Evolutionary conservation across 1,139 yeast species (phyloP).

Genomic region (Geotrichum australiense): DNA sequence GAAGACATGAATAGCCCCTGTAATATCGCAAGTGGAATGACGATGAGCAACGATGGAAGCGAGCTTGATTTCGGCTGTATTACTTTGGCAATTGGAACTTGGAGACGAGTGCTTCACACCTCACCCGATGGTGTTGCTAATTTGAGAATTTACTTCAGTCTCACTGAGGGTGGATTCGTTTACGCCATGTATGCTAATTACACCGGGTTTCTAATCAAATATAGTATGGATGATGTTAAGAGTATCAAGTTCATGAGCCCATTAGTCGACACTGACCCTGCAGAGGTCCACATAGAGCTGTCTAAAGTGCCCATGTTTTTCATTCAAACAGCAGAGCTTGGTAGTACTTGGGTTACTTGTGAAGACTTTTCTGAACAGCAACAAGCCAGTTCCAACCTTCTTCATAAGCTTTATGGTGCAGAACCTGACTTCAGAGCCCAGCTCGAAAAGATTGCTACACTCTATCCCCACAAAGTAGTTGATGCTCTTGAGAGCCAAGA

Average conservation of each 20-base stretch:
- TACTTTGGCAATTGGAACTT: constrained; percentile 29
- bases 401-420: constrained; percentile 28
- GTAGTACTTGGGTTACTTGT: constrained; percentile 25
- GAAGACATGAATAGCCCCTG: background rate
- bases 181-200: constrained; percentile 28
- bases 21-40: too few relatives aligned
- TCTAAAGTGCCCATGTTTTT: constrained; percentile 25
- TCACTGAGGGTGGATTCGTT: constrained; percentile 22
- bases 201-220: constrained; percentile 27
- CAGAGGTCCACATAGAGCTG: constrained; percentile 23
- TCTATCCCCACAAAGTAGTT: constrained; percentile 20
- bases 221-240: constrained; percentile 24
- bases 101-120: constrained; percentile 28
- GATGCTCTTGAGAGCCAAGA: too few relatives aligned
- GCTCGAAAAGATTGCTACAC: constrained; percentile 22
- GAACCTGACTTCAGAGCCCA: constrained; percentile 20
- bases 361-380: constrained; percentile 30
- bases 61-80: constrained; percentile 24
- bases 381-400: constrained; percentile 25
- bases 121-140: constrained; percentile 22
- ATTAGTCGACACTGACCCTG: constrained; percentile 16
- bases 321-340: constrained; percentile 20
- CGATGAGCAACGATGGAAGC: constrained; percentile 2
- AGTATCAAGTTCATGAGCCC: too few relatives aligned
- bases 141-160: constrained; percentile 25